Evolutionary conservation across 805 yeast genomes (phyloP).

Genomic region (Nakazawaea holstii): DNA sequence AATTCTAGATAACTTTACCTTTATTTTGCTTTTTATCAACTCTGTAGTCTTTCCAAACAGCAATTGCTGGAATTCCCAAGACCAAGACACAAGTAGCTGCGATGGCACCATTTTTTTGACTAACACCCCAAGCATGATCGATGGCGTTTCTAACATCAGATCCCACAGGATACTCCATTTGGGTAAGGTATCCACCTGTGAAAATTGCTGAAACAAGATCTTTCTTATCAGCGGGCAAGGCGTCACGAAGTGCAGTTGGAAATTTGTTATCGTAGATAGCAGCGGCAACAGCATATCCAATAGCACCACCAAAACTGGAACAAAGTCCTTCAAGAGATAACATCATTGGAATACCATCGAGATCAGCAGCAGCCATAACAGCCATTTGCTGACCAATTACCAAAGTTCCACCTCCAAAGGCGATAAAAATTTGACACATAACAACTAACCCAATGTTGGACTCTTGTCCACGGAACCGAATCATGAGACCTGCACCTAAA

Average conservation of each 20-base stretch:
- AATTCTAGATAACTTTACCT: slow-evolving; percentile 15
- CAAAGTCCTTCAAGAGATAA: slow-evolving; percentile 30
- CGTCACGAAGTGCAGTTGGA: slow-evolving; percentile 18
- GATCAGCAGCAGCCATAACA: slow-evolving; percentile 33
- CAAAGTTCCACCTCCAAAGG: slow-evolving; percentile 35
- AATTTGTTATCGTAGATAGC: slow-evolving; percentile 30
- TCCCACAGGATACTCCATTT: slow-evolving; percentile 21
- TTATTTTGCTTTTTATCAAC: slow-evolving; percentile 18
- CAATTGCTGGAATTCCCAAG: slow-evolving; percentile 19
- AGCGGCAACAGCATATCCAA: slow-evolving; percentile 34
- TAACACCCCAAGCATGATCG: slow-evolving; percentile 21
- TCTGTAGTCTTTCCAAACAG: slow-evolving; percentile 23
- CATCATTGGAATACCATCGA: slow-evolving; percentile 34
- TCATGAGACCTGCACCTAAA: slow-evolving; percentile 21
- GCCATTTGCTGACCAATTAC: slow-evolving; percentile 26
- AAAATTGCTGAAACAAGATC: slow-evolving; percentile 13
- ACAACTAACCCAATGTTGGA: slow-evolving; percentile 18
- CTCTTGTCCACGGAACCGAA: slow-evolving; percentile 20
- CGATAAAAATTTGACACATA: slow-evolving; percentile 28
- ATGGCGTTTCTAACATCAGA: slow-evolving; percentile 20
- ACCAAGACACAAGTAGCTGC: slow-evolving; percentile 21
- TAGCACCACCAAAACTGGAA: slow-evolving; percentile 31
- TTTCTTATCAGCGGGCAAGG: slow-evolving; percentile 21
- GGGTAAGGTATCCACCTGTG: slow-evolving; percentile 19
- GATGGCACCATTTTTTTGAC: slow-evolving; percentile 19